Evolutionary conservation across 768 basidiomycete species (phyloP), one percentile per base, ranked within the genome.

Genomic region (Agrocybe praecox): DNA sequence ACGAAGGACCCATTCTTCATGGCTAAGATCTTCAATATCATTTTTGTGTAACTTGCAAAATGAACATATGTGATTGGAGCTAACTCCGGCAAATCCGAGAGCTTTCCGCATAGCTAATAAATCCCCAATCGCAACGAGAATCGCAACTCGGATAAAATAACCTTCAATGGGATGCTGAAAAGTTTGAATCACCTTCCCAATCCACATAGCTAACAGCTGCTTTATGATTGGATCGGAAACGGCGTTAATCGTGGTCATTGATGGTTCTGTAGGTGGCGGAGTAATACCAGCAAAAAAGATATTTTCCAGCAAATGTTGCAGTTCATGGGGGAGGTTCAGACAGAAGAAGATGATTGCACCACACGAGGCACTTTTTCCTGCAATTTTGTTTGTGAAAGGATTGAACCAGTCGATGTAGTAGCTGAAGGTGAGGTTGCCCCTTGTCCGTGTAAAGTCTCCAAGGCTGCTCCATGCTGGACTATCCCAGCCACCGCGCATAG

Each of bases 401-500:
- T 70, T 70, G 51, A 66, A 70, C 69, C 69, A 70, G 44, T 70
- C 69, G n/a, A 68, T 64, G 18, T 59, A 68, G 32, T 52, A 56
- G 46, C 56, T 60, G 52, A 65, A 65, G 7, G 59, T 65, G 6
- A 65, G 53, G 49, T 68, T 64, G 23, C 61, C 62, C 7, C 46
- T 51, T 0, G 57, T 63, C 2, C 59, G 57, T 9, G 60, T 60
- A 33, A 66, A 66, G 2, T 26, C 6, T 7, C 42, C 63, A 43
- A 69, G 58, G 46, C 62, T 63, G n/a, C 47, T 44, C 67, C 67
- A 68, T 8, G 63, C 65, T 14, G 64, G 67, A 49, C 63, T 66
- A 36, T 68, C 67, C 58, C 54, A 62, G 44, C 66, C 55, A 22
- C 36, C 42, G 40, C 29, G 15, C 65, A 68, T 65, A 1, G 17